Base-by-base conservation (phyloP, 768 basidiomycete genomes). In the Butyriboletus loyo region DNA sequence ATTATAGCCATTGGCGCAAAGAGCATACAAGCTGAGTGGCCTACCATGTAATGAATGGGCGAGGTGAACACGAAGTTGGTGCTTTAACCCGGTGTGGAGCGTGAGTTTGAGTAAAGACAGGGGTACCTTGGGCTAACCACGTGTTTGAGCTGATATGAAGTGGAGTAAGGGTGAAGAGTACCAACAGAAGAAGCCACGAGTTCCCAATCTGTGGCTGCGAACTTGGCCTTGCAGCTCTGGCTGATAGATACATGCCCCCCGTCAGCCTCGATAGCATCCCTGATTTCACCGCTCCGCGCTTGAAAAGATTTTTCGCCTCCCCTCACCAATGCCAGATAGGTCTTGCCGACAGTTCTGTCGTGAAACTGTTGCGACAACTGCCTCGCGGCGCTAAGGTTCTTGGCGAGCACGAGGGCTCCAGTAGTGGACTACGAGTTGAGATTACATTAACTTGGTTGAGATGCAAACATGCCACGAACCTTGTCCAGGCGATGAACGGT, bases 401-500 rank as follows among this genome's bases (percentile, higher is more conserved):
- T 74, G 8, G 82, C 82, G 15, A 87, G 69, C n/a, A 83, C 55
- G 19, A 87, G 70, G 27, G 75, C 76, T 24, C 86, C 86, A 1
- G 86, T 87, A 1, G 85, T 87, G 2, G 73, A 66, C 86, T 87
- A 43, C 6, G 10, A 35, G 39, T 22, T 8, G 13, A 49, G 37
- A 30, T 61, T 15, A 49, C 36, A 13, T 25, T 21, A 30, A 34
- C 21, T n/a, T 11, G 4, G n/a, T 38, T 6, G 37, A 35, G 5
- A 22, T 27, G 17, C 14, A 46, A 24, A 49, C 37, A 15, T 8
- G 39, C 22, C 15, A 56, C 64, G 15, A 24, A 82, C 86, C 73
- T 84, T 85, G 71, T 87, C 86, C 5, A 88, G 74, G 14, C 86
- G 78, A 62, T 88, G 86, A 21, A 87, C 77, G 7, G 79, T 71